Percentiles rank a stretch among this genome's conserved stretches.
These are phyloP conservation scores for Tricholoma furcatifolium DNA, from an alignment of 768 basidiomycete species.

Conservation along the genomic window DNA sequence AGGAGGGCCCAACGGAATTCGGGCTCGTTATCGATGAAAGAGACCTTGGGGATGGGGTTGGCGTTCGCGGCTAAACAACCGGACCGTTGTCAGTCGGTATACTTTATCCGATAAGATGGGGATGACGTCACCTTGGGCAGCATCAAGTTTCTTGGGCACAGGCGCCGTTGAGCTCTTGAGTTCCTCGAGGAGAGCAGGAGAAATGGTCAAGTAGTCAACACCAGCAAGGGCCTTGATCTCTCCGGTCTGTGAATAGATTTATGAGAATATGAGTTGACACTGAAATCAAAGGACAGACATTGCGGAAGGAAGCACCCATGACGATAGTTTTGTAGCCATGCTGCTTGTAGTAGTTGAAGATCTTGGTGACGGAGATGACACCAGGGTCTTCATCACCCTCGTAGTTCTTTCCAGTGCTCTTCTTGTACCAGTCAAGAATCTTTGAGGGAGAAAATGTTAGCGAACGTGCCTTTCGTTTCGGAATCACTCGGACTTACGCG, in stretches of 20 bases:
- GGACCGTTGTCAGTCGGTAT: background rate
- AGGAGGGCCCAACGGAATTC: conserved; percentile 95
- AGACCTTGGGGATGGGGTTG: conserved; percentile 73
- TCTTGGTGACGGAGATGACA: conserved; percentile 92
- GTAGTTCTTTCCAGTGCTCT: conserved; percentile 81
- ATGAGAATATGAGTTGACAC: background rate
- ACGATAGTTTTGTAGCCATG: conserved; percentile 98
- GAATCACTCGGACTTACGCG: conserved; percentile 57
- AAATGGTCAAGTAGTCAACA: conserved; percentile 96
- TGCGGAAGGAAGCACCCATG: conserved; percentile 99
- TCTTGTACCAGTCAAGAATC: conserved; percentile 99
- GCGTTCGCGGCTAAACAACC: conserved; percentile 46
- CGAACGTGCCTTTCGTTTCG: conserved; percentile 6
- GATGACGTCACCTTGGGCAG: conserved; percentile 50
- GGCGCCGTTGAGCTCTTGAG: conserved; percentile 76
- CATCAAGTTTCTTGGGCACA: conserved; percentile 85
- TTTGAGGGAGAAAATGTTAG: conserved; percentile 24
- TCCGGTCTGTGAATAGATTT: conserved; percentile 49
- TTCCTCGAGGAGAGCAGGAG: conserved; percentile 88
- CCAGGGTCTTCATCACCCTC: conserved; percentile 93
- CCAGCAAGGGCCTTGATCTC: conserved; percentile 96
- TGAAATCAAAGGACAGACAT: conserved; percentile 55
- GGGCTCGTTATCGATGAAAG: conserved; percentile 88
- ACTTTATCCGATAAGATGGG: conserved; percentile 1
- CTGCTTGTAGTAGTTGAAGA: conserved; percentile 99